These are phyloP conservation scores for Paraconiothyrium brasiliense DNA, from an alignment of 2,329 filamentous ascomycete genomes.

Conservation along the genomic window DNA sequence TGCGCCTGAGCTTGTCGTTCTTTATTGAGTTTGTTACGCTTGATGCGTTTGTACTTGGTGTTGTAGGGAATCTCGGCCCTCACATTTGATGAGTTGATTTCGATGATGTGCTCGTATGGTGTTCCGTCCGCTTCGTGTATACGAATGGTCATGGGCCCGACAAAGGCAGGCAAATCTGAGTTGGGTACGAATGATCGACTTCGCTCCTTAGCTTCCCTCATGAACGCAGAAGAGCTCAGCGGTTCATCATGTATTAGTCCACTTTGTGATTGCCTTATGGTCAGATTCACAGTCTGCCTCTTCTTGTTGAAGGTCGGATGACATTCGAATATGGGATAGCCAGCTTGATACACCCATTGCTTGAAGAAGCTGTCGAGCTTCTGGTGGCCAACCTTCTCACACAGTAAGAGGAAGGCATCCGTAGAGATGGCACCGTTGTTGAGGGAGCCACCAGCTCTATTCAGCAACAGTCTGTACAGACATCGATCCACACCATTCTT, in stretches of 20 bases:
- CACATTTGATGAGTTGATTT: constrained; percentile 86
- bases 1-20: constrained; percentile 74
- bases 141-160: constrained; percentile 95
- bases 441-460: constrained; percentile 83
- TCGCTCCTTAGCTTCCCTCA: constrained; percentile 85
- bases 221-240: constrained; percentile 78
- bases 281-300: constrained; percentile 91
- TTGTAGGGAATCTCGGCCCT: constrained; percentile 98
- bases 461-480: constrained; percentile 84
- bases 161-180: constrained; percentile 81
- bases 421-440: constrained; percentile 74
- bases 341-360: constrained; percentile 89
- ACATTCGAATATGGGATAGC: constrained; percentile 87
- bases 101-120: constrained; percentile 96
- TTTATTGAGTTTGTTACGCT: constrained; percentile 83
- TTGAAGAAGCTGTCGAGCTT: constrained; percentile 91
- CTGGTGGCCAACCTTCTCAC: constrained; percentile 87
- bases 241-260: constrained; percentile 40
- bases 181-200: constrained; percentile 74
- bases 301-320: constrained; percentile 97
- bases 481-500: constrained; percentile 85
- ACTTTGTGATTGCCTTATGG: constrained; percentile 72
- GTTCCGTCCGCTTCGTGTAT: constrained; percentile 99
- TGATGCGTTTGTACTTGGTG: constrained; percentile 97
- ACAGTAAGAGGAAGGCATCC: constrained; percentile 80